Evolutionary conservation across 2,329 filamentous ascomycete species (phyloP).

Genomic region (Penicillium sp.): DNA sequence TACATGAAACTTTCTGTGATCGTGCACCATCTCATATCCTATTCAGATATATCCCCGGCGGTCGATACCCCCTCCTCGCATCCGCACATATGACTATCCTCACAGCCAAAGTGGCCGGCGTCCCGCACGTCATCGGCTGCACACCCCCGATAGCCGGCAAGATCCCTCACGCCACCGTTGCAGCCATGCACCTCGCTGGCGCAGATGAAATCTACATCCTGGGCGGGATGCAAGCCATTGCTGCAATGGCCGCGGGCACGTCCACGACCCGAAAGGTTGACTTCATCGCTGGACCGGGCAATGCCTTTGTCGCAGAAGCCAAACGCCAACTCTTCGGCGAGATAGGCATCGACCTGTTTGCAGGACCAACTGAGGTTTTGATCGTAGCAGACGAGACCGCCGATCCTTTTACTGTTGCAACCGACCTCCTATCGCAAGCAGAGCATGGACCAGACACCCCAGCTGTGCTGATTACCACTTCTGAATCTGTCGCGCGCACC

Average conservation of each 20-base stretch:
- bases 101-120: conserved; percentile 53
- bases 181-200: conserved; percentile 49
- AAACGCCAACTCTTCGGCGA: conserved; percentile 53
- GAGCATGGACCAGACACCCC: conserved; percentile 53
- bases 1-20: too few species aligned
- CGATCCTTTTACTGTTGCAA: conserved; percentile 45
- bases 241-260: conserved; percentile 51
- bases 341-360: conserved; percentile 53
- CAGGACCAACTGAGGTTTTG: conserved; percentile 52
- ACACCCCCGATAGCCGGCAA: conserved; percentile 50
- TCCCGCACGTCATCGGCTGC: conserved; percentile 48
- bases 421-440: conserved; percentile 47
- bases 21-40: neutral
- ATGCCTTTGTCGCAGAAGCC: conserved; percentile 53
- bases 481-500: conserved; percentile 34
- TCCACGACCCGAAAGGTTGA: conserved; percentile 48
- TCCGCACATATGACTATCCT: conserved; percentile 55
- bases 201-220: conserved; percentile 51
- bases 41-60: conserved; percentile 47
- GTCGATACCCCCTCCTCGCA: conserved; percentile 52
- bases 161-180: conserved; percentile 48
- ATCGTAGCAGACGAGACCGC: conserved; percentile 48
- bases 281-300: conserved; percentile 53
- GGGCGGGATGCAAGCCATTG: conserved; percentile 52
- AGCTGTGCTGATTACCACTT: conserved; percentile 49